Base-by-base conservation (phyloP, 139 green algal genomes). In the Micromonas pusilla region DNA sequence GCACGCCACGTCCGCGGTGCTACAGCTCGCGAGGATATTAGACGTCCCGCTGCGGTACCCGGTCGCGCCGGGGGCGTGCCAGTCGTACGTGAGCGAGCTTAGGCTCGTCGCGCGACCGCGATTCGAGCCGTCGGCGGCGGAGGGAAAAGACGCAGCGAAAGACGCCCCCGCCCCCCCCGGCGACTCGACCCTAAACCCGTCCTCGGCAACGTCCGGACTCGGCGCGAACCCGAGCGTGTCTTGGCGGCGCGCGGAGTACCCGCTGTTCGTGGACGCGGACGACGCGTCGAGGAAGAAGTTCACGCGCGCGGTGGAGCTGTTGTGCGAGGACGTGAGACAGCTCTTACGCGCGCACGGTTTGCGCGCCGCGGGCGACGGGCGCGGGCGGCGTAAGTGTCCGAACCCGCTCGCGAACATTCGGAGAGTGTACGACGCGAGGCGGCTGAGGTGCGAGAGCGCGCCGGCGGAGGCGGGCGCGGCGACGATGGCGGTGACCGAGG, bases 11-110 rank as follows among this genome's bases (percentile, higher is more conserved):
- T 26, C 25, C 26, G 21, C 37, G 21, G 31, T 73, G 30, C 21
- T 52, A 53, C 66, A 52, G 2, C 66, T 73, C 33, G 31, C 66
- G 66, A 20, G 28, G 30, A 53, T 73, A 9, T 53, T 73, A n/a
- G 66, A 73, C 16, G 66, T 73, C 3, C 66, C 32, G 32, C 37
- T 52, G 21, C 66, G 66, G 16, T 73, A 73, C 66, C 66, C 66
- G 19, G 31, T 73, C 30, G 31, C 32, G 2, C 33, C 33, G 34
- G 66, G 32, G 1, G 31, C 66, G 37, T 57, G 16, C 1, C 45
- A 31, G 33, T 57, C 32, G 2, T 73, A 54, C 31, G 23, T 73
- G 6, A 21, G 66, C 33, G 66, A 73, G 45, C 37, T 73, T 16
- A 31, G 36, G 25, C 23, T 38, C 16, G 26, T 70, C 4, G 26